Percentiles rank a stretch among this genome's conserved stretches.
These are phyloP conservation scores for Coprinellus aureogranulatus DNA, from an alignment of 768 basidiomycete genomes.

Conservation along the genomic window DNA sequence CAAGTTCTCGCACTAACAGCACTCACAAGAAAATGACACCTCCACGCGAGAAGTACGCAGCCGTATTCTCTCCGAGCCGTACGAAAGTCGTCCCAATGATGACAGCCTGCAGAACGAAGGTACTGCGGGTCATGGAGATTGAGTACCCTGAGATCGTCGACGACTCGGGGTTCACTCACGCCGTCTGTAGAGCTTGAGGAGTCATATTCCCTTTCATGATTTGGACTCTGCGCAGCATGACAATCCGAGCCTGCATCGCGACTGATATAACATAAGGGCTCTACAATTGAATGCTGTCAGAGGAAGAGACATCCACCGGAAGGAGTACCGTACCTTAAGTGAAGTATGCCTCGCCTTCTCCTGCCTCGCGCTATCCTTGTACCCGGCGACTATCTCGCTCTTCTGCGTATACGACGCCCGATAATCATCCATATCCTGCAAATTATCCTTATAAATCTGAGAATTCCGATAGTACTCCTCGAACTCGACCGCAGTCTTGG, in stretches of 20 bases:
- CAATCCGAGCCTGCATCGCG: slow-evolving; percentile 41
- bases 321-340: slow-evolving; percentile 14
- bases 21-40: slow-evolving; percentile 71
- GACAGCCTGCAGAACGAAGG: slow-evolving; percentile 34
- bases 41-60: slow-evolving; percentile 66
- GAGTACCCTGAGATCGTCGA: slow-evolving; percentile 26
- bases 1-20: background rate
- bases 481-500: slow-evolving; percentile 49
- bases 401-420: slow-evolving; percentile 41
- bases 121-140: slow-evolving; percentile 7
- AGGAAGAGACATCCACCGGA: background rate
- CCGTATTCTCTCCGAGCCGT: slow-evolving; percentile 47
- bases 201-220: slow-evolving; percentile 38
- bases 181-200: slow-evolving; percentile 26
- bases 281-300: slow-evolving; percentile 21
- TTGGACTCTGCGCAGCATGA: slow-evolving; percentile 40
- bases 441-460: slow-evolving; percentile 21
- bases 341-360: slow-evolving; percentile 52
- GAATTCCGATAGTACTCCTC: slow-evolving; percentile 30
- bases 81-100: slow-evolving; percentile 65
- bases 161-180: slow-evolving; percentile 15
- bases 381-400: slow-evolving; percentile 37
- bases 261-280: slow-evolving; percentile 39
- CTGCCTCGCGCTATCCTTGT: slow-evolving; percentile 42
- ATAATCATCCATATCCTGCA: slow-evolving; percentile 48